Conservation (phyloP, 2,329 filamentous ascomycete species). For the Helicocarpus griseus region DNA sequence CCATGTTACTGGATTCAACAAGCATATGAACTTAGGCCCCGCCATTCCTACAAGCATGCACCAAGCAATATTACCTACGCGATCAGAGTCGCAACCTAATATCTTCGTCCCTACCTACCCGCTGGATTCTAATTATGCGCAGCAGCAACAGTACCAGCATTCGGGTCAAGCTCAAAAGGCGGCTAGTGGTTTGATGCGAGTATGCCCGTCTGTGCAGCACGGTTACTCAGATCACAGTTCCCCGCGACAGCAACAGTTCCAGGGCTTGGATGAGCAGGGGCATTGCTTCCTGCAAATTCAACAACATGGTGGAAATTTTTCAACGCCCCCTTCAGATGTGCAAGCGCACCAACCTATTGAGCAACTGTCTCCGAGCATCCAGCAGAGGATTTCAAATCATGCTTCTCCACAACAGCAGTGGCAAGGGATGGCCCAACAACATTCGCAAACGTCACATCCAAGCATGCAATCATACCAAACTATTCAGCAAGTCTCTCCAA, state of each 20-base stretch:
- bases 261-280: too few species aligned
- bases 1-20: background rate
- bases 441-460: too few species aligned
- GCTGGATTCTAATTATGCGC: background rate
- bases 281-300: too few species aligned
- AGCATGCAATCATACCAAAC: background rate
- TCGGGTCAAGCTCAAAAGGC: background rate
- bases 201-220: too few species aligned
- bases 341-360: background rate
- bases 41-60: background rate
- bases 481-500: background rate
- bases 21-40: background rate
- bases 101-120: background rate
- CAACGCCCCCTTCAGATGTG: background rate
- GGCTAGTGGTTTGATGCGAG: too few species aligned
- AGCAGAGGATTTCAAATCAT: background rate
- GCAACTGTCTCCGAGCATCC: background rate
- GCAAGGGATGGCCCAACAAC: too few species aligned
- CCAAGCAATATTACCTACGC: background rate
- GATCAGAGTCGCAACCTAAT: background rate
- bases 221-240: too few species aligned
- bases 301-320: background rate
- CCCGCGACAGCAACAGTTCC: too few species aligned
- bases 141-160: background rate
- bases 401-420: too few species aligned